phyloP scores from a whole-genome alignment of 371 early-diverging fungal genomes.

The Mucor piriformis region DNA sequence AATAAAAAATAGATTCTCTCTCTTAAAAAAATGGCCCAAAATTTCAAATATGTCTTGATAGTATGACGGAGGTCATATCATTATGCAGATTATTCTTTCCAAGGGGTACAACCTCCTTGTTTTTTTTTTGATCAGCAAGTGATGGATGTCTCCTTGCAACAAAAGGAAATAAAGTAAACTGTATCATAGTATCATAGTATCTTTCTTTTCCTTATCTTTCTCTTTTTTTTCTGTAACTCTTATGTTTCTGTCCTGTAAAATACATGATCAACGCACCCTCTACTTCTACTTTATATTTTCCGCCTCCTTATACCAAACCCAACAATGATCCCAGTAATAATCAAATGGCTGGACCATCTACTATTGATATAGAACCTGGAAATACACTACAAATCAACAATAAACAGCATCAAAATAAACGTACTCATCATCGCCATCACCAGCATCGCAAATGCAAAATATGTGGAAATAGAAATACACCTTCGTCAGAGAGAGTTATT shows the following conservation, averaged over 20 bases:
- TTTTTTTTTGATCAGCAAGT: slow-evolving; percentile 4
- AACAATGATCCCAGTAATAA: neutral
- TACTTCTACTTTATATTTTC: slow-evolving; percentile 1
- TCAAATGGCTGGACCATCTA: neutral
- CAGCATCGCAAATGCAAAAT: slow-evolving; percentile 3
- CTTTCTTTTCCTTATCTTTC: neutral
- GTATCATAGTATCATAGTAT: neutral
- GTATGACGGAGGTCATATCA: neutral
- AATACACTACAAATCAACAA: neutral
- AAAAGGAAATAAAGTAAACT: neutral
- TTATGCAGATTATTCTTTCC: neutral
- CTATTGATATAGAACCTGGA: neutral
- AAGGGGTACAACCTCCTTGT: neutral
- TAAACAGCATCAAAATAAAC: neutral
- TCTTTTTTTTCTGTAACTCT: neutral
- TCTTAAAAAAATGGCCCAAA: neutral
- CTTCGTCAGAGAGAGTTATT: slow-evolving; percentile 3
- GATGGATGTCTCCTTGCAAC: neutral
- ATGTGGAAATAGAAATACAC: slow-evolving; percentile 1
- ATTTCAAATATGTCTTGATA: slow-evolving; percentile 1
- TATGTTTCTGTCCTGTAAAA: neutral
- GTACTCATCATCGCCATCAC: neutral
- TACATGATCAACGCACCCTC: neutral
- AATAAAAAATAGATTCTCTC: neutral
- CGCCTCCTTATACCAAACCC: slow-evolving; percentile 8